Conservation (phyloP, 495 filamentous ascomycete species). For the Penicillium turbatum region DNA sequence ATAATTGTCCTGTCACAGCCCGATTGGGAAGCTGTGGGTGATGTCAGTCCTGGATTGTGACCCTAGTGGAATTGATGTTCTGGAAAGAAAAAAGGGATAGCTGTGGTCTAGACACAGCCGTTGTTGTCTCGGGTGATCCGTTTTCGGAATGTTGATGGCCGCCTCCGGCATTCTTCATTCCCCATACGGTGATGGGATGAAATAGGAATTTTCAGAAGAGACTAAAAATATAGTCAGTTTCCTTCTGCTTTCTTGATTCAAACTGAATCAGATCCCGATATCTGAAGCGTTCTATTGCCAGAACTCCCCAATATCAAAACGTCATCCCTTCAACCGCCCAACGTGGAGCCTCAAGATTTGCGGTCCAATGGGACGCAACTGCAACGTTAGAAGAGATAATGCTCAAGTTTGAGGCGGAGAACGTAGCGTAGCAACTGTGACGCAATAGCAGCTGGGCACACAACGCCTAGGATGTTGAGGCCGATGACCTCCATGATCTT, state of each 20-base stretch:
- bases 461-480: not conserved
- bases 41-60: conserved; percentile 1
- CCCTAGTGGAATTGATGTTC: conserved; percentile 2
- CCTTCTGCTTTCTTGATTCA: not conserved
- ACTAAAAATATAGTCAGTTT: not conserved
- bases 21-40: conserved; percentile 5
- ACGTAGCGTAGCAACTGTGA: conserved; percentile 20
- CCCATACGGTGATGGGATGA: not conserved
- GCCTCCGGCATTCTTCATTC: not conserved
- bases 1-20: conserved; percentile 1
- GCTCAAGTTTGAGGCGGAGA: conserved; percentile 20
- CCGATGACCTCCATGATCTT: not conserved
- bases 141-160: conserved; percentile 20
- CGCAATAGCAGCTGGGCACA: conserved; percentile 1
- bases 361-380: conserved; percentile 21
- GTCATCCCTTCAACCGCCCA: conserved; percentile 2
- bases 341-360: not conserved
- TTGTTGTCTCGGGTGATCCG: conserved; percentile 12
- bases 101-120: conserved; percentile 9
- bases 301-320: not conserved
- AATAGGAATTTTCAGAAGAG: not conserved
- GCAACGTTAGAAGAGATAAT: conserved; percentile 29
- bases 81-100: not conserved
- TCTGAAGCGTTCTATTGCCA: not conserved
- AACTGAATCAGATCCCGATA: not conserved